Conservation (phyloP, 2,329 filamentous ascomycete species). For the Lecanoromycetidae sp. region DNA sequence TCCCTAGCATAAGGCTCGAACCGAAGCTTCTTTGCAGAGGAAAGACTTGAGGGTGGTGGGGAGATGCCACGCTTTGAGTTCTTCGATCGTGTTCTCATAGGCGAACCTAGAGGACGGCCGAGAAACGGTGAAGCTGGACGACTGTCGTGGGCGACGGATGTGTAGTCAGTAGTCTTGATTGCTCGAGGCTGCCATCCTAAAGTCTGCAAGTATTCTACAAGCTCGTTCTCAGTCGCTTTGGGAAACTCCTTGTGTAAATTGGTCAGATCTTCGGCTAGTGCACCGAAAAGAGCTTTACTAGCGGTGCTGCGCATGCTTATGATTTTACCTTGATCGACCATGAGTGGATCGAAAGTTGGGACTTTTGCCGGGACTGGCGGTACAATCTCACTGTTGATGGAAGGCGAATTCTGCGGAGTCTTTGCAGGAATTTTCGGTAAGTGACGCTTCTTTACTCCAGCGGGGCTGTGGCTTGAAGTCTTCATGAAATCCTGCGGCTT, state of each 20-base stretch:
- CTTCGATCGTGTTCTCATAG: conserved; percentile 2
- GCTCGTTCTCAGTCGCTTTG: not conserved
- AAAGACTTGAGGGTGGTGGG: conserved; percentile 12
- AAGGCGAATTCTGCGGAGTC: not conserved
- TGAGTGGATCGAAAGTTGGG: conserved; percentile 3
- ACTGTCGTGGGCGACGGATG: conserved; percentile 3
- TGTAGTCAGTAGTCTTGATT: conserved; percentile 3
- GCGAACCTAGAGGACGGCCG: conserved; percentile 8
- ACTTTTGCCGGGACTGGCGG: conserved; percentile 9
- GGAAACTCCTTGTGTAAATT: conserved; percentile 14
- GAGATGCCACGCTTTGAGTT: conserved; percentile 9
- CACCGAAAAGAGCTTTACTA: conserved; percentile 9
- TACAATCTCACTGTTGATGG: not conserved
- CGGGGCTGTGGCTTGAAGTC: not conserved
- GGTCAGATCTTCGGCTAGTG: conserved; percentile 12
- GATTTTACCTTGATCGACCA: conserved; percentile 10
- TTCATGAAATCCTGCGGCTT: not conserved
- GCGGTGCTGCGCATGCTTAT: conserved; percentile 13
- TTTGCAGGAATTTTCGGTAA: not conserved
- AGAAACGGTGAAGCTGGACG: conserved; percentile 5
- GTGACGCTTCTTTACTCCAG: not conserved
- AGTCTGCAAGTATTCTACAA: conserved; percentile 7
- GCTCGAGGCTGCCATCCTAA: not conserved
- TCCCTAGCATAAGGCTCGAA: not conserved
- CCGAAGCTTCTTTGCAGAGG: conserved; percentile 5